Evolutionary conservation across 495 filamentous ascomycete genomes (phyloP), one percentile per base, ranked within the genome.

Genomic region (Tuber calosporum): DNA sequence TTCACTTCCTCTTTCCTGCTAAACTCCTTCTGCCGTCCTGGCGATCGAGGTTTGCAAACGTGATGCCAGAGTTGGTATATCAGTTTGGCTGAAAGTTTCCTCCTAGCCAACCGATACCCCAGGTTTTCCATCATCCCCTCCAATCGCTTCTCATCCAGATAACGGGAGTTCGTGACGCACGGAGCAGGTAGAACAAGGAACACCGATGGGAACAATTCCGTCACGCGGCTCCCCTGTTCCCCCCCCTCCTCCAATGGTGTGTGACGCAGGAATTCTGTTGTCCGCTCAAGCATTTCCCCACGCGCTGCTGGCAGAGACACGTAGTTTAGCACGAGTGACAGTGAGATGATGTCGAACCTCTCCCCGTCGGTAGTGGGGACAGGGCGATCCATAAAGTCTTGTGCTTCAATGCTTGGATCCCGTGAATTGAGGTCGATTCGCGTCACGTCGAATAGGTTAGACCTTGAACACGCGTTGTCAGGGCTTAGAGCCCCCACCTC

Each of bases 251-350:
- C 58, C 6, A 71, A 48, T 40, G 48, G 41, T 40, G 80, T 77
- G 40, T 76, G 66, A 48, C 84, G 85, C 30, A 94, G 86, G 79
- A 96, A 93, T 53, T 87, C 80, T 48, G 87, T 85, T 69, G 92
- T 88, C 66, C 93, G 88, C 72, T 87, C 86, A 71, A 99, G 86
- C 95, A 99, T 99, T 73, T 92, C 89, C 17, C 95, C 95, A 76
- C 93, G 87, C 30, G 84, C 87, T n/a, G 81, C 83, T 20, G 92
- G 85, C 75, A 91, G 87, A 15, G 93, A 90, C 37, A 97, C 93
- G 81, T 92, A 99, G 83, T 99, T 99, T 34, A 99, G 86, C 13
- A 99, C 96, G 69, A 99, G 84, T 1, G 92, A 96, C n/a, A 99
- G 86, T 75, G 92, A 95, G 79, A 99, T 90, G 66, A 97, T 85